A percentile compares a stretch with the other conserved stretches of the same genome.
Evolutionary conservation across 2,329 filamentous ascomycete species (phyloP).

Genomic region (Fusarium camptoceras): DNA sequence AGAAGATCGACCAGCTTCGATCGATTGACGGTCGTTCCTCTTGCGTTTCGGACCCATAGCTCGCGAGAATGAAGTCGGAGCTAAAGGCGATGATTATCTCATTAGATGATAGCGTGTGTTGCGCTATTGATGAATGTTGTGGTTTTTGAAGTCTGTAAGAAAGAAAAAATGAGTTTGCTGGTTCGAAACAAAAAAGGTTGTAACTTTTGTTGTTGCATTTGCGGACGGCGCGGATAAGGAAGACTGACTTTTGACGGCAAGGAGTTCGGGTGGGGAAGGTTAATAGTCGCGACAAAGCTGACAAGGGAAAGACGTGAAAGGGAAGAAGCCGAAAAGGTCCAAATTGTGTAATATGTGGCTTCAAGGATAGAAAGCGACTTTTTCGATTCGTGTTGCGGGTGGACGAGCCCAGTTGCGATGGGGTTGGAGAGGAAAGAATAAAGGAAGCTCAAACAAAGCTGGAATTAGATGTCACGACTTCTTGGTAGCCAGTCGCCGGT

Average conservation of each 20-base stretch:
- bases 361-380: constrained; percentile 11
- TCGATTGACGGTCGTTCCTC: constrained; percentile 63
- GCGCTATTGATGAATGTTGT: constrained; percentile 5
- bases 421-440: constrained; percentile 35
- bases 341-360: constrained; percentile 6
- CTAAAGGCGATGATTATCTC: constrained; percentile 47
- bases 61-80: constrained; percentile 37
- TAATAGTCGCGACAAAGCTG: constrained; percentile 29
- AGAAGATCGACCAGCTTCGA: constrained; percentile 66
- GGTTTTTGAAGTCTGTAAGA: constrained; percentile 20
- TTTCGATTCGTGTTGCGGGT: constrained; percentile 18
- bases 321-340: constrained; percentile 14
- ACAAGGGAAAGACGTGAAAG: constrained; percentile 43
- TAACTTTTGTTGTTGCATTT: constrained; percentile 29
- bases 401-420: constrained; percentile 41
- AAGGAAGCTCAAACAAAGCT: constrained; percentile 38
- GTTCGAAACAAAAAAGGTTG: constrained; percentile 12
- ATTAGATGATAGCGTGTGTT: constrained; percentile 47
- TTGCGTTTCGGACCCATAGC: constrained; percentile 71
- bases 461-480: constrained; percentile 38
- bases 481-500: constrained; percentile 36
- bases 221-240: constrained; percentile 39
- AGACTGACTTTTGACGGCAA: constrained; percentile 46
- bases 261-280: constrained; percentile 39
- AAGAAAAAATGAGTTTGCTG: constrained; percentile 34